A percentile compares a stretch with the other conserved stretches of the same genome.
phyloP scores from a whole-genome alignment of 164 flowering plant species.

The Chimonanthus praecox region DNA sequence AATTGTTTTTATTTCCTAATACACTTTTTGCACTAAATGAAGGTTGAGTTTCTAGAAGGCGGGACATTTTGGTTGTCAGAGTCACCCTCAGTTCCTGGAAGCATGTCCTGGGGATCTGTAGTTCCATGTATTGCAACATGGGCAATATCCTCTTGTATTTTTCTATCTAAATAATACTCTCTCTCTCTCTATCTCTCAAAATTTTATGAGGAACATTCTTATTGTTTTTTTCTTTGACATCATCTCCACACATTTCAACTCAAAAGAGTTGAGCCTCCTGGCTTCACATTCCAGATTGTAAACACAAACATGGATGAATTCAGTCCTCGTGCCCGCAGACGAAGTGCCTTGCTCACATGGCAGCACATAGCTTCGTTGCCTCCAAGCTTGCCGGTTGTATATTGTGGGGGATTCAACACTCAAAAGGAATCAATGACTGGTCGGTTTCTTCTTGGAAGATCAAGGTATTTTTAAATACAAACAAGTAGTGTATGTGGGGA shows the following conservation, averaged over 20 bases:
- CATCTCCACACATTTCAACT: constrained; percentile 89
- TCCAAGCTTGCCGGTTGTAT: constrained; percentile 88
- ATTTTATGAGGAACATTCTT: neutral
- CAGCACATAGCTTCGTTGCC: constrained; percentile 97
- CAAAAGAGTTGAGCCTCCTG: constrained; percentile 91
- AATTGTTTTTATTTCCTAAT: neutral
- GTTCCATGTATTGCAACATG: constrained; percentile 94
- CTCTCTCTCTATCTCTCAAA: neutral
- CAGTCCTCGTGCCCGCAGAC: constrained; percentile 88
- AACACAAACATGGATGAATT: constrained; percentile 89
- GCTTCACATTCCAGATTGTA: constrained; percentile 89
- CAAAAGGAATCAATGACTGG: constrained; percentile 95
- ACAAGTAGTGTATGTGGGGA: too few relatives aligned
- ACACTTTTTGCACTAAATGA: constrained; percentile 16
- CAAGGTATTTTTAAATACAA: constrained; percentile 51
- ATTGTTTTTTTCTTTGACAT: constrained; percentile 54
- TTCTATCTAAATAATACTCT: neutral
- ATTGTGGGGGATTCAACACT: constrained; percentile 96
- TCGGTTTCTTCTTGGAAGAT: constrained; percentile 92
- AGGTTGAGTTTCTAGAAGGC: constrained; percentile 94
- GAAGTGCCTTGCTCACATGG: constrained; percentile 97
- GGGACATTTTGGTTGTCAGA: constrained; percentile 98
- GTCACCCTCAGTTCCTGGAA: constrained; percentile 96
- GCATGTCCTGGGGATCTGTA: constrained; percentile 81
- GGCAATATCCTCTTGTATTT: constrained; percentile 78